Base-by-base conservation (phyloP, 495 filamentous ascomycete species). In the Trichocladium uniseriatum region DNA sequence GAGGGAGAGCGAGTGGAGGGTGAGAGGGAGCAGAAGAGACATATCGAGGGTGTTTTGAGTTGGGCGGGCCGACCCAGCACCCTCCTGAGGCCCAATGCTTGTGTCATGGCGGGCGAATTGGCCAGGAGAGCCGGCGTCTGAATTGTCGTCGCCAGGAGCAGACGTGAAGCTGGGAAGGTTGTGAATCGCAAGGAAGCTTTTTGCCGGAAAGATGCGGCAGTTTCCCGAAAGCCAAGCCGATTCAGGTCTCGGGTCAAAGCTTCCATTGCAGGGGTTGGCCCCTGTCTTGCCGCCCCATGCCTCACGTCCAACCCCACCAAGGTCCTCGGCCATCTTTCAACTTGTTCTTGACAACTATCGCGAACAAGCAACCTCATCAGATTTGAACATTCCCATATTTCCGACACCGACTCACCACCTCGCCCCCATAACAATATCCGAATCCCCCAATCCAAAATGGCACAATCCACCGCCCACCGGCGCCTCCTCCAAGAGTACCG, bases 401-500 rank as follows among this genome's bases (percentile, higher is more conserved):
- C 8, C 19, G 5, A 21, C 20, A 11, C 14, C 20, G 9, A 28
- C 22, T 19, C 15, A 46, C 27, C 6, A 15, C 36, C 22, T 8
- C 37, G 21, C 42, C 29, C 10, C n/a, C n/a, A n/a, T n/a, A n/a
- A n/a, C n/a, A n/a, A n/a, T n/a, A n/a, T n/a, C n/a, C n/a, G n/a
- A n/a, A 21, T 36, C 47, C 22, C 15, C 43, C 18, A 38, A 35
- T 43, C 29, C 46, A 62, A 44, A 16, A 84, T 83, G 81, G 70
- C 80, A 21, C 70, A 72, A 55, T 75, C 79, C 36, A 79, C 82
- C 49, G 89, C 92, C 53, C 87, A 90, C 63, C 91, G 91, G 55
- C 92, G 92, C 37, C 86, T 99, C 53, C 89, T 96, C 68, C 86
- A 91, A 70, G 92, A 99, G 74, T 99, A 99, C 84, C 83, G 84